Percentiles rank a stretch among this genome's conserved stretches.
phyloP scores from a whole-genome alignment of 2,329 filamentous ascomycete genomes.

The Diplodia mutila region DNA sequence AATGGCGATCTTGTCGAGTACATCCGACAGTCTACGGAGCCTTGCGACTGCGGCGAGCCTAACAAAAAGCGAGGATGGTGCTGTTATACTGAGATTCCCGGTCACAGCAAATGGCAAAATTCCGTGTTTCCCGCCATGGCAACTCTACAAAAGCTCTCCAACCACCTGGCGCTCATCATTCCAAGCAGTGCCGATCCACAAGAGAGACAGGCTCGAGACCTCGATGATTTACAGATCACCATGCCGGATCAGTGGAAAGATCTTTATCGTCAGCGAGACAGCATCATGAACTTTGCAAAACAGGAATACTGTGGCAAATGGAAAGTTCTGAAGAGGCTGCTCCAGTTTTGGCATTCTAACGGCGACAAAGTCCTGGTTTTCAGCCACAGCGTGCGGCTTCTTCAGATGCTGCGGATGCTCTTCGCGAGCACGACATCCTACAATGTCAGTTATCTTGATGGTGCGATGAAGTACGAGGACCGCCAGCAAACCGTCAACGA shows the following conservation, averaged over 20 bases:
- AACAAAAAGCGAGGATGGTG: constrained; percentile 79
- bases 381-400: constrained; percentile 83
- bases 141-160: constrained; percentile 83
- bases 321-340: constrained; percentile 83
- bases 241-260: constrained; percentile 75
- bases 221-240: constrained; percentile 73
- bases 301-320: constrained; percentile 96
- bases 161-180: constrained; percentile 87
- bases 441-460: constrained; percentile 88
- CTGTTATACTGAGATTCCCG: constrained; percentile 64
- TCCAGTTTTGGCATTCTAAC: constrained; percentile 86
- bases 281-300: constrained; percentile 78
- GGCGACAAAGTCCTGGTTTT: constrained; percentile 96
- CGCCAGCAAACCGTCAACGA: constrained; percentile 81
- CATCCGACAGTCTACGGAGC: constrained; percentile 69
- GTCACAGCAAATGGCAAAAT: constrained; percentile 69
- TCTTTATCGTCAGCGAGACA: constrained; percentile 75
- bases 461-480: constrained; percentile 79
- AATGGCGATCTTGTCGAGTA: constrained; percentile 69
- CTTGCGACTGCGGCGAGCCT: constrained; percentile 68
- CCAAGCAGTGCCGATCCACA: constrained; percentile 66
- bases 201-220: constrained; percentile 78
- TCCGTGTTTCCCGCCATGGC: constrained; percentile 85
- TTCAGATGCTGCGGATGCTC: constrained; percentile 81
- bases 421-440: constrained; percentile 84